Evolutionary conservation across 1,139 yeast genomes (phyloP), one percentile per base, ranked within the genome.

Genomic region (Debaryomyces sp.): DNA sequence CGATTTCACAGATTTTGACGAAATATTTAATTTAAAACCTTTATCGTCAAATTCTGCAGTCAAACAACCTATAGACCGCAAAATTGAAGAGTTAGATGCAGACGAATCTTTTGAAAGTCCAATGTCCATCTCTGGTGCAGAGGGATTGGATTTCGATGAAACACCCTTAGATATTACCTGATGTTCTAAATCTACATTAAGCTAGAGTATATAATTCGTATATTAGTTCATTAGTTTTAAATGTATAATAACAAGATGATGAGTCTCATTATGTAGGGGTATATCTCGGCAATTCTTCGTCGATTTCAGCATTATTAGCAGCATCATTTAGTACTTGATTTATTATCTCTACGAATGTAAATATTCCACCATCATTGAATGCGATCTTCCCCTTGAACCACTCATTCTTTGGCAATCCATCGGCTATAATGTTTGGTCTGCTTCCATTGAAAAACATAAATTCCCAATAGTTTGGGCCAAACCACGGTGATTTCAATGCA

Each of bases 381-480:
- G 64, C 61, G 6, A 79, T 49, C 6, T 57, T 59, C 1, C 79
- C 77, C 40, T 63, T 58, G 60, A 71, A 77, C 58, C 69, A 71
- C 41, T 72, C 68, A 33, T 70, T 58, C 41, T 64, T 65, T 10
- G 80, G 79, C 33, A 75, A 68, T 2, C 83, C 79, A 42, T 78
- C 82, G n/a, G 13, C 1, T 12, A 12, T 6, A 6, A 71, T 66
- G 3, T 62, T 57, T 18, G 59, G 47, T 3, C 62, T 51, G 2
- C 68, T 60, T n/a, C 23, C 29, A 47, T 75, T 68, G 45, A 61
- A 70, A 55, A 80, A 77, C 40, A 72, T 48, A 43, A 77, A 71
- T 54, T 71, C 70, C 76, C 80, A 78, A 56, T 71, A 76, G 56
- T 79, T 80, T 17, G 82, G 71, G 0, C 85, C 85, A 58, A 80